Conservation (phyloP, 1,284 basidiomycete species). For the Naganishia sp. region DNA sequence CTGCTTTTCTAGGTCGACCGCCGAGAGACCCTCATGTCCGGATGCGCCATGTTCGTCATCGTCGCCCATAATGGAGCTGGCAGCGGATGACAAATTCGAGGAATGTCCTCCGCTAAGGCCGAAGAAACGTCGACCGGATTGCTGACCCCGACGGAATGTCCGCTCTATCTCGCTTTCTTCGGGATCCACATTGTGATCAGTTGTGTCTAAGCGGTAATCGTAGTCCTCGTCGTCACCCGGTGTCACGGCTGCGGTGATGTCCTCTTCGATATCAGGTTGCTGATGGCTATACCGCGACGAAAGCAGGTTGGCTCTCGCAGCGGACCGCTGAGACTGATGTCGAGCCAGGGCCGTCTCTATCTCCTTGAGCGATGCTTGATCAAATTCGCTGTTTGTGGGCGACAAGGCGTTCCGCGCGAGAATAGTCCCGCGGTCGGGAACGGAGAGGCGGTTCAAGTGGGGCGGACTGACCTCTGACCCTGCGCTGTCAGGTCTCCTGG, state of each 20-base stretch:
- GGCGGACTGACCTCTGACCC: background rate
- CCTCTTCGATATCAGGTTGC: conserved; percentile 14
- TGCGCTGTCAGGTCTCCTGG: conserved; percentile 10
- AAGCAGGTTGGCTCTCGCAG: conserved; percentile 5
- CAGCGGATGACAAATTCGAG: conserved; percentile 19
- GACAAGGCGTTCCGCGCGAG: conserved; percentile 28
- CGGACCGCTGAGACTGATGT: conserved; percentile 36
- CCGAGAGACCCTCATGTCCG: background rate
- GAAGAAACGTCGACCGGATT: conserved; percentile 16
- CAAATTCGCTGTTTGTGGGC: conserved; percentile 39
- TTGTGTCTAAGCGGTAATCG: conserved; percentile 50
- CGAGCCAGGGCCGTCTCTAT: conserved; percentile 46
- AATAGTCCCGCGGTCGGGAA: background rate
- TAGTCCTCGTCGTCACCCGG: conserved; percentile 45
- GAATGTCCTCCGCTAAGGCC: conserved; percentile 1
- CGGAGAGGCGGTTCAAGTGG: background rate
- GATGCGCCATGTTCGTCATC: conserved; percentile 1
- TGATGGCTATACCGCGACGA: background rate
- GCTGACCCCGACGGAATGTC: conserved; percentile 2
- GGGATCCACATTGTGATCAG: conserved; percentile 11
- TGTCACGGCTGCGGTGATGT: conserved; percentile 8
- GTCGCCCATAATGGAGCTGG: conserved; percentile 25
- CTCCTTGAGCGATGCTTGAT: conserved; percentile 42
- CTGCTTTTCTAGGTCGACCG: conserved; percentile 10
- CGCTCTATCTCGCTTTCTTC: conserved; percentile 22